Base-by-base conservation (phyloP, 2,329 filamentous ascomycete species). In the Aureobasidium leucospermi region DNA sequence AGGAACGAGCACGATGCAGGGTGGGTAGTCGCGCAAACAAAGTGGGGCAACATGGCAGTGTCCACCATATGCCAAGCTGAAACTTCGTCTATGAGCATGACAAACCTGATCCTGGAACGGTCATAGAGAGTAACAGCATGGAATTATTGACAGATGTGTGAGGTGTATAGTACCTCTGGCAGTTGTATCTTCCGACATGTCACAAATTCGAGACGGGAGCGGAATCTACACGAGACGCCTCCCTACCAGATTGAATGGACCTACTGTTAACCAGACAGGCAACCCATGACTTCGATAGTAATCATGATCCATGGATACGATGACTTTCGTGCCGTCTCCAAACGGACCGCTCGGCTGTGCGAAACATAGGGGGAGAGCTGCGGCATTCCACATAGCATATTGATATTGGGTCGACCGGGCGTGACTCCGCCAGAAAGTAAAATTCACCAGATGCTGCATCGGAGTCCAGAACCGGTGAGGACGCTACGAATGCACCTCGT, bases 161-260 rank as follows among this genome's bases (percentile, higher is more conserved):
- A 38, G 47, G 47, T 19, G 36, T 31, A 39, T 13, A 39, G 19
- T 49, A 49, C 47, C 16, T 49, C 23, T 41, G 8, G 9, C 29
- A 10, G 19, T 28, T 53, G 49, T 55, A 55, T 43, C 16, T 55
- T 55, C 29, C 36, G 39, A 55, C 51, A 42, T 55, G 51, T 55
- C 51, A 43, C 32, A 55, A 55, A 43, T 4, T 31, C 23, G n/a
- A 42, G n/a, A 16, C 39, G 29, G 10, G n/a, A 19, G 39, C 51
- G 38, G 28, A 16, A 55, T 23, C 51, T 13, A 23, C 42, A 45
- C 42, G 42, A 28, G 19, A 39, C 48, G 48, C 36, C 36, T 39
- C 38, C 10, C 31, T 29, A 34, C 39, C 38, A 43, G 38, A 55
- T 43, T 16, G 51, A 29, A 6, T 16, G 9, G 48, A 19, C 10